These are phyloP conservation scores for Aspergillus caelatus DNA, from an alignment of 2,329 filamentous ascomycete species.

Conservation along the genomic window DNA sequence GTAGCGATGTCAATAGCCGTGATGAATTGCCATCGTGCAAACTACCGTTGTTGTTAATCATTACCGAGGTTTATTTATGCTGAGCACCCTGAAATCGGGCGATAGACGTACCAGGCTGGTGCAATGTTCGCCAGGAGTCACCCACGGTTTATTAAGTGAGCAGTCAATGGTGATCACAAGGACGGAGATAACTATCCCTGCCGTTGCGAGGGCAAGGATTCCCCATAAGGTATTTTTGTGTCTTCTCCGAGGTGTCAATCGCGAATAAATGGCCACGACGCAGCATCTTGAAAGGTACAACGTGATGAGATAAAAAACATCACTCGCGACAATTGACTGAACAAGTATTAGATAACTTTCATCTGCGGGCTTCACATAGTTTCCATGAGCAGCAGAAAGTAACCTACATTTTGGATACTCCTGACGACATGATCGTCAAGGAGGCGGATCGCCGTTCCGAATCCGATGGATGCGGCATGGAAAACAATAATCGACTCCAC, in stretches of 20 bases:
- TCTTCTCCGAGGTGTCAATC: constrained; percentile 38
- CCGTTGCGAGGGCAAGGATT: constrained; percentile 31
- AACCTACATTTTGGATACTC: constrained; percentile 15
- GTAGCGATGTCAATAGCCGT: constrained; percentile 25
- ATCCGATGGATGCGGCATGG: constrained; percentile 22
- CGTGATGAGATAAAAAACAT: constrained; percentile 43
- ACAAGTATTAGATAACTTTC: not conserved
- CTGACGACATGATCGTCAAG: constrained; percentile 9
- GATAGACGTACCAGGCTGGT: constrained; percentile 1
- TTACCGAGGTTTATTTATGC: not conserved
- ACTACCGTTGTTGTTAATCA: constrained; percentile 8
- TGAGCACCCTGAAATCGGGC: not conserved
- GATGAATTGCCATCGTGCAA: constrained; percentile 26
- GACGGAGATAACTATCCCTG: constrained; percentile 9
- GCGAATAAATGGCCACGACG: constrained; percentile 26
- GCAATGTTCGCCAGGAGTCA: constrained; percentile 7
- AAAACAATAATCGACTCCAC: constrained; percentile 25
- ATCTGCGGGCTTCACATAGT: too few relatives aligned
- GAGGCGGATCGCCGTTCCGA: constrained; percentile 24
- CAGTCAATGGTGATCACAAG: not conserved
- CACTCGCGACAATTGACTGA: constrained; percentile 27
- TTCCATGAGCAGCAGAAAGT: not conserved
- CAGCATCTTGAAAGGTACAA: constrained; percentile 36
- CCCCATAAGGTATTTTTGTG: constrained; percentile 31
- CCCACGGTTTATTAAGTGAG: constrained; percentile 8